Base-by-base conservation (phyloP, 1,284 basidiomycete species). In the Sporisorium reilianum region DNA sequence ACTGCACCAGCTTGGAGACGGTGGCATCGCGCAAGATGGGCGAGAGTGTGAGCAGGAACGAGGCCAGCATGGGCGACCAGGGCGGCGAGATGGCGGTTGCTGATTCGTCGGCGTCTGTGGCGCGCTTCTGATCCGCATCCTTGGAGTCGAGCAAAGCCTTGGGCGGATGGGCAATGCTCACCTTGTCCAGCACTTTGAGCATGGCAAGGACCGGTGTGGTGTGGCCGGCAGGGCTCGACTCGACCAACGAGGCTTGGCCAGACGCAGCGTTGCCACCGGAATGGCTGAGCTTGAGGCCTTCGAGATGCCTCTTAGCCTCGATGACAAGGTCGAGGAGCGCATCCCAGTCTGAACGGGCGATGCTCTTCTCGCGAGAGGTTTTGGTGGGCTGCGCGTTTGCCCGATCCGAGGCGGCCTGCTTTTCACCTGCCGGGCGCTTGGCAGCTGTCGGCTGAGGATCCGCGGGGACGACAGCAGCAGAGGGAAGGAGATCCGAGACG, bases 1-100 rank as follows among this genome's bases (percentile, higher is more conserved):
- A 80, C 18, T 75, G 64, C 11, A 84, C 66, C 32, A 84, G 68
- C 28, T 80, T 75, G 7, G 74, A 73, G 16, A 80, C 61, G 20
- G 77, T 75, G 2, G 52, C 44, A 26, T 83, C 81, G 12, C 82
- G 80, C 22, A 84, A 59, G 52, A 81, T 67, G 0, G 82, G 79
- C 23, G 82, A 79, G 7, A 84, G 69, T 8, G 71, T 55, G 41
- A 83, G 77, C 25, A 84, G 70, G 55, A 82, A 69, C 10, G 64
- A 46, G 10, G 80, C 68, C 38, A 82, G 38, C 50, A 73, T 74
- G 12, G 79, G 74, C 28, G 80, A 81, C 75, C 82, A 79, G 0
- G 77, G 77, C 8, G 81, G 58, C 5, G 67, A 60, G 3, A 26
- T 50, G 16, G 55, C 26, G 20, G 36, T 18, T 14, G 58, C 40